These are phyloP conservation scores for Metschnikowia picachoensis DNA, from an alignment of 805 yeast species.

Conservation along the genomic window DNA sequence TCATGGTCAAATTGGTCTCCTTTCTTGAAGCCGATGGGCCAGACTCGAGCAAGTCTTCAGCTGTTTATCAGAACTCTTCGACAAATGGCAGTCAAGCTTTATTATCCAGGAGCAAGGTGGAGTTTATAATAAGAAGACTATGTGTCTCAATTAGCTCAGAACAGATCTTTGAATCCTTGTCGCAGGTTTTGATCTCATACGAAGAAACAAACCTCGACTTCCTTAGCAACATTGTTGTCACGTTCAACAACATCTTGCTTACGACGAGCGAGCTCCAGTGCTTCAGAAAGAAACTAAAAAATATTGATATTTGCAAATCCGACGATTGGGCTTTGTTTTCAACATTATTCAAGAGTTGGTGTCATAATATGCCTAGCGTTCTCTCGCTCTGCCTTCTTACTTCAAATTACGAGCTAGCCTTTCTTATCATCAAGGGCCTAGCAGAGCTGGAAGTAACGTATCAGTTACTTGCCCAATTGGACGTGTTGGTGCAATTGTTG, in stretches of 20 bases:
- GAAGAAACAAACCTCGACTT: slow-evolving; percentile 62
- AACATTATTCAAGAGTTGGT: slow-evolving; percentile 83
- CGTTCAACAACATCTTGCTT: slow-evolving; percentile 77
- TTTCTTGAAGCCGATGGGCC: slow-evolving; percentile 62
- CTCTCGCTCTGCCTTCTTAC: slow-evolving; percentile 81
- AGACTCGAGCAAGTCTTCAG: slow-evolving; percentile 26
- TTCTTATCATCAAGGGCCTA: slow-evolving; percentile 71
- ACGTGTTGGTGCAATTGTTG: slow-evolving; percentile 79
- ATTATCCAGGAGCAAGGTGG: slow-evolving; percentile 57
- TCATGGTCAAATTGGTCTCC: slow-evolving; percentile 65
- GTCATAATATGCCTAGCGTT: slow-evolving; percentile 85
- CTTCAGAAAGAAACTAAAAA: slow-evolving; percentile 62
- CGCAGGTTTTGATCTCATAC: slow-evolving; percentile 59
- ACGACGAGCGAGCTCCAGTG: slow-evolving; percentile 77
- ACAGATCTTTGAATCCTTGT: slow-evolving; percentile 73
- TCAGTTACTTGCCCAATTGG: slow-evolving; percentile 78
- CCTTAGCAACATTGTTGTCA: slow-evolving; percentile 77
- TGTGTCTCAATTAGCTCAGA: slow-evolving; percentile 81
- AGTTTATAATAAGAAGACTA: slow-evolving; percentile 76
- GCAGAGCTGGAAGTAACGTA: slow-evolving; percentile 80
- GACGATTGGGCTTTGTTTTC: slow-evolving; percentile 71
- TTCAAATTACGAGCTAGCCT: slow-evolving; percentile 85
- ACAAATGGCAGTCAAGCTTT: slow-evolving; percentile 7
- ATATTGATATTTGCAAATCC: slow-evolving; percentile 46
- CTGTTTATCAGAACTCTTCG: slow-evolving; percentile 17